These are phyloP conservation scores for Fraxinus anomala DNA, from an alignment of 257 asterid species.

Conservation along the genomic window DNA sequence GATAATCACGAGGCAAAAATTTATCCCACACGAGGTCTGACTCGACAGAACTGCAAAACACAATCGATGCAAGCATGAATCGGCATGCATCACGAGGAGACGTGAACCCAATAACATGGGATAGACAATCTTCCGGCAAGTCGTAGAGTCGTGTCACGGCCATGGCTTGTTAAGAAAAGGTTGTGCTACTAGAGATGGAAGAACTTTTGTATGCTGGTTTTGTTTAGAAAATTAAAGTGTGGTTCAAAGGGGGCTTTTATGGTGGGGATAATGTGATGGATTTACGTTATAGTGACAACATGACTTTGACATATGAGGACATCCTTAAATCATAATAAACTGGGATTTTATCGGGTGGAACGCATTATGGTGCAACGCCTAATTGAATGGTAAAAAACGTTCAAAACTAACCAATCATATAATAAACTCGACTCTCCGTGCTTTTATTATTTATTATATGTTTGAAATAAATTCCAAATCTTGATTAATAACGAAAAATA, in stretches of 20 bases:
- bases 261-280: neutral
- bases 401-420: no score
- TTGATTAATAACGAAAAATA: no score
- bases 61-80: conserved; percentile 38
- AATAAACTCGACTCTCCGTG: no score
- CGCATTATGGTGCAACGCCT: neutral
- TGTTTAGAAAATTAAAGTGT: neutral
- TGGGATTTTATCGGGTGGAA: neutral
- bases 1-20: conserved; percentile 61
- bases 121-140: conserved; percentile 67
- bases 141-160: neutral
- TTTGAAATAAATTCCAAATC: no score
- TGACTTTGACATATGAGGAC: conserved; percentile 39
- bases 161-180: neutral
- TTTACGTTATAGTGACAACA: conserved; percentile 40
- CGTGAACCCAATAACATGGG: conserved; percentile 44
- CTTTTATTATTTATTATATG: no score
- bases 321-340: neutral
- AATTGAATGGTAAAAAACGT: neutral
- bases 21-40: conserved; percentile 64
- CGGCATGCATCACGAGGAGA: conserved; percentile 58
- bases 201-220: neutral
- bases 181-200: neutral
- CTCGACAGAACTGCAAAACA: conserved; percentile 45
- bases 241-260: neutral